These are phyloP conservation scores for Triticum urartu DNA, from an alignment of 176 grass and related monocot species.

Conservation along the genomic window DNA sequence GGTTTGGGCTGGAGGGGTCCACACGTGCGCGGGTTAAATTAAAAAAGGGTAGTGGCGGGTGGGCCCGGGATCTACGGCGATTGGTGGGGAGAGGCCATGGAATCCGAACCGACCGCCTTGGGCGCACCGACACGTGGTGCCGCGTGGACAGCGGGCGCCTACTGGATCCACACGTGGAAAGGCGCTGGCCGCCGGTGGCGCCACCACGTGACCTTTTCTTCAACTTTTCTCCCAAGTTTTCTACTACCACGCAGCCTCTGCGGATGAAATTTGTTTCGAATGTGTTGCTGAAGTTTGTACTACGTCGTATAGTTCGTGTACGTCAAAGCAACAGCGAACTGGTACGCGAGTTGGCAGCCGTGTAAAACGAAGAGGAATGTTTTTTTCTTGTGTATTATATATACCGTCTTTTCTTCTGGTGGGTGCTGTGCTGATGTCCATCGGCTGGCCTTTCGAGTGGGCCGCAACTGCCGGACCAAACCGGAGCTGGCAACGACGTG, in stretches of 20 bases:
- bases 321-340: too few species aligned
- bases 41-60: background rate
- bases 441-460: background rate
- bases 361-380: too few species aligned
- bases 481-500: constrained; percentile 25
- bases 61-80: constrained; percentile 18
- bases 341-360: background rate
- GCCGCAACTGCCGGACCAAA: background rate
- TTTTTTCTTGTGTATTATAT: too few species aligned
- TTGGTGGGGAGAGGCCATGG: background rate
- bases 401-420: background rate
- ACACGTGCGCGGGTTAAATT: background rate
- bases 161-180: constrained; percentile 11
- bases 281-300: background rate
- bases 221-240: background rate
- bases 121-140: constrained; percentile 30
- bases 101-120: background rate
- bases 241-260: too few species aligned
- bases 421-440: background rate
- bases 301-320: background rate
- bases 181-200: background rate
- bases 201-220: background rate
- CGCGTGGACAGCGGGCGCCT: background rate
- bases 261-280: background rate
- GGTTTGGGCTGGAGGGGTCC: background rate